A percentile compares a stretch with the other conserved stretches of the same genome.
phyloP scores from a whole-genome alignment of 306 rosid genomes.

The Fragaria nilgerrensis region DNA sequence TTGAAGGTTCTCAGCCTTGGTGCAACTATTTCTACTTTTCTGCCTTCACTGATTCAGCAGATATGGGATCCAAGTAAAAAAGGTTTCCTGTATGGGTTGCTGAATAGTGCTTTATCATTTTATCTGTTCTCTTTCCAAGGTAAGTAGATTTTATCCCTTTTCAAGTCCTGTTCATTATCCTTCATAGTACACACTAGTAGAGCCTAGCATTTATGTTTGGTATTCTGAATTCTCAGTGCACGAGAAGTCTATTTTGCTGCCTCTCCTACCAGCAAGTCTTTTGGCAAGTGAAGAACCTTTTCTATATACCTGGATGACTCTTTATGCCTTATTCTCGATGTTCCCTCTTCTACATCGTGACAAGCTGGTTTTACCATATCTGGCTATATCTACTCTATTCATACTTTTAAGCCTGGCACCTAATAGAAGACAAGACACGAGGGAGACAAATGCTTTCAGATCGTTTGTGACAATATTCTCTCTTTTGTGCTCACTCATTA shows the following conservation, averaged over 20 bases:
- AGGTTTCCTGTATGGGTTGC: constrained; percentile 82
- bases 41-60: constrained; percentile 91
- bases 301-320: constrained; percentile 50
- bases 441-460: constrained; percentile 30
- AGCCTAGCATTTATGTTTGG: constrained; percentile 13
- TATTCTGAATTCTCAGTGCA: constrained; percentile 54
- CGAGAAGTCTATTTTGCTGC: constrained; percentile 87
- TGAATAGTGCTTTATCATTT: constrained; percentile 78
- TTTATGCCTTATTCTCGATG: constrained; percentile 72
- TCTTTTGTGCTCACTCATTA: constrained; percentile 41
- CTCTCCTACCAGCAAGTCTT: constrained; percentile 84
- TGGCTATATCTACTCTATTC: constrained; percentile 53
- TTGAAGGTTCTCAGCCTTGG: constrained; percentile 66
- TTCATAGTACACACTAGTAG: neutral
- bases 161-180: neutral
- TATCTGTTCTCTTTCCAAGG: constrained; percentile 96
- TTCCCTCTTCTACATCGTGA: constrained; percentile 78
- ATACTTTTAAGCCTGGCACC: constrained; percentile 44
- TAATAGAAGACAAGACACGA: constrained; percentile 22
- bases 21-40: constrained; percentile 63
- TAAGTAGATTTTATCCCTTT: constrained; percentile 21
- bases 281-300: constrained; percentile 80
- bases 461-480: constrained; percentile 24
- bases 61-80: constrained; percentile 63
- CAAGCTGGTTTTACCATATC: constrained; percentile 58